Conservation (phyloP, 345 rosid genomes). For the Carallia brachiata region DNA sequence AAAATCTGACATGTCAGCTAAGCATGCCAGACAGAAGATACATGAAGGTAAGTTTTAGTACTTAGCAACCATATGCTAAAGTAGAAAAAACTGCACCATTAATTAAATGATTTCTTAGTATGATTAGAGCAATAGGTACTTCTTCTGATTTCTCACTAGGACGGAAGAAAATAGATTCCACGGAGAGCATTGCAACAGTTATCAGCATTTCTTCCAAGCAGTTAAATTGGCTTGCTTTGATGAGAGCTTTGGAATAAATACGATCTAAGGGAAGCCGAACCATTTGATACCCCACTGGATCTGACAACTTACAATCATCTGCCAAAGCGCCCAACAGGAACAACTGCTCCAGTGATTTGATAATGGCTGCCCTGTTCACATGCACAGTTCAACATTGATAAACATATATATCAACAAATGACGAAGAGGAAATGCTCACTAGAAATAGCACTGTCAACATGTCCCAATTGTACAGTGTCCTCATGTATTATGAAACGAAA, state of each 20-base stretch:
- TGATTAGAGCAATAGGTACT: constrained; percentile 32
- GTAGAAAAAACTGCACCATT: background rate
- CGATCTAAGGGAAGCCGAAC: constrained; percentile 91
- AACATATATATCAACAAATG: background rate
- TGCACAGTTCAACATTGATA: constrained; percentile 11
- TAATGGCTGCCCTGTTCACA: constrained; percentile 65
- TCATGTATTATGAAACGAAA: background rate
- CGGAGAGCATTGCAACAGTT: constrained; percentile 88
- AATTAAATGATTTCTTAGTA: constrained; percentile 1
- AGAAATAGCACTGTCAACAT: background rate
- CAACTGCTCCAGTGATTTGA: constrained; percentile 80
- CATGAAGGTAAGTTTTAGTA: too few relatives aligned
- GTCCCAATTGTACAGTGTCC: background rate
- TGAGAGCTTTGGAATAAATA: constrained; percentile 79
- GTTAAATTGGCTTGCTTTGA: constrained; percentile 73
- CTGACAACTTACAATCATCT: constrained; percentile 75
- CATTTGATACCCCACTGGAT: constrained; percentile 88
- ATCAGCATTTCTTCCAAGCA: constrained; percentile 95
- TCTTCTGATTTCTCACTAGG: constrained; percentile 82
- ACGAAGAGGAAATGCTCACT: background rate
- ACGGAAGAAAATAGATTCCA: constrained; percentile 75
- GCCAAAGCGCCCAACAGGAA: constrained; percentile 81
- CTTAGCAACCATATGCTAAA: background rate
- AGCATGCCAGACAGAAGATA: background rate
- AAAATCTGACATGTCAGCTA: background rate